phyloP scores from a whole-genome alignment of 306 rosid species.

The Sphenostylis stenocarpa region DNA sequence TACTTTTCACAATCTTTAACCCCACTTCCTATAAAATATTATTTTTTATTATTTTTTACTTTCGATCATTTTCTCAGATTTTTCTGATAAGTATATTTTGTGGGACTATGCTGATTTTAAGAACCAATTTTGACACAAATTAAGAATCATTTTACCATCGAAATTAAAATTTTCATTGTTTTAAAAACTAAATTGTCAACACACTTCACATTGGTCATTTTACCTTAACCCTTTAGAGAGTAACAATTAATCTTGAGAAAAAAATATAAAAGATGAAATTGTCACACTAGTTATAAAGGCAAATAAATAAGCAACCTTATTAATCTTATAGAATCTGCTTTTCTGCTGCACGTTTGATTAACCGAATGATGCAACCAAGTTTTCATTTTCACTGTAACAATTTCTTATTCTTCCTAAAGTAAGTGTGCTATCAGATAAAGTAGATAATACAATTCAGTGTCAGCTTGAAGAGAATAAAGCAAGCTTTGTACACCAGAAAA shows the following conservation, averaged over 20 bases:
- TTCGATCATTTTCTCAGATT: no score
- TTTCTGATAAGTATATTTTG: no score
- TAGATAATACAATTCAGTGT: background rate
- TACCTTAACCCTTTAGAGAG: no score
- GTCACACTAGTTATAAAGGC: background rate
- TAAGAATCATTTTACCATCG: no score
- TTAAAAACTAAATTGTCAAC: no score
- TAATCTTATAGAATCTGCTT: background rate
- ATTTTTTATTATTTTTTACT: no score
- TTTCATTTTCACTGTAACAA: background rate
- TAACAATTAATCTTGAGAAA: background rate
- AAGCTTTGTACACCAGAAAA: background rate
- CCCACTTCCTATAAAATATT: background rate
- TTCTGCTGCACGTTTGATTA: background rate
- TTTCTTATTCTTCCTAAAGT: background rate
- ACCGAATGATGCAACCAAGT: background rate
- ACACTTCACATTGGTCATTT: no score
- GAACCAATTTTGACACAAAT: no score
- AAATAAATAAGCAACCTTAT: background rate
- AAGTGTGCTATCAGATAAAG: constrained; percentile 1
- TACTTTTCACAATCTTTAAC: background rate
- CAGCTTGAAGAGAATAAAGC: constrained; percentile 18
- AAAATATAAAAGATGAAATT: background rate
- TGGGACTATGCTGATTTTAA: no score
- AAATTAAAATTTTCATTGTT: no score